Evolutionary conservation across 2,329 filamentous ascomycete genomes (phyloP).

Genomic region (Fusarium nematophilum): DNA sequence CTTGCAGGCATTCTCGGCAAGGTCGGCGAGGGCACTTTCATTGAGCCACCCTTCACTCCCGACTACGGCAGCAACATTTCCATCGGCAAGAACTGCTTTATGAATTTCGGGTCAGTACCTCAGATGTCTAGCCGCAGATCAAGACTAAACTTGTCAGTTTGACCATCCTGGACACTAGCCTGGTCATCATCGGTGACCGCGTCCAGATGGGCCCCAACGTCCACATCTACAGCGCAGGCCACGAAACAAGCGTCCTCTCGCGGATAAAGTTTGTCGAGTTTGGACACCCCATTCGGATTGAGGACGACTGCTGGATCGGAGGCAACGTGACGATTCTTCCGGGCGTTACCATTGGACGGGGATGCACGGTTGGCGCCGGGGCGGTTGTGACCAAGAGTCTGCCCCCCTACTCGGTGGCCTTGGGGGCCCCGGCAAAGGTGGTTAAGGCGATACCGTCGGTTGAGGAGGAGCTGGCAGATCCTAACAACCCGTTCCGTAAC

Average conservation of each 20-base stretch:
- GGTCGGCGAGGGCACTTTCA: conserved; percentile 55
- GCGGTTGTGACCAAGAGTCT: conserved; percentile 63
- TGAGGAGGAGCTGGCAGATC: conserved; percentile 44
- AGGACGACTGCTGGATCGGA: conserved; percentile 67
- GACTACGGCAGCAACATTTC: conserved; percentile 76
- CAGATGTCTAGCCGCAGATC: rapidly evolving
- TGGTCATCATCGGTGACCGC: conserved; percentile 75
- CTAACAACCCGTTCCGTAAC: conserved; percentile 40
- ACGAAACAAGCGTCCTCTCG: conserved; percentile 72
- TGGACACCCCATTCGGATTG: conserved; percentile 59
- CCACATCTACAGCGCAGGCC: conserved; percentile 75
- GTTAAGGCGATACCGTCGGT: conserved; percentile 59
- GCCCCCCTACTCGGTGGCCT: conserved; percentile 59
- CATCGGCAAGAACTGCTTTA: conserved; percentile 72
- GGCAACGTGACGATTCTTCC: conserved; percentile 62
- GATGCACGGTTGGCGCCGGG: conserved; percentile 62
- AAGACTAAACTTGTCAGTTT: conserved; percentile 47
- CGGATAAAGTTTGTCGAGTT: conserved; percentile 61
- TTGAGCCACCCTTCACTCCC: conserved; percentile 71
- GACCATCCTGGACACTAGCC: conserved; percentile 78
- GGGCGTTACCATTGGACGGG: conserved; percentile 64
- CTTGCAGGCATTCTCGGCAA: conserved; percentile 32
- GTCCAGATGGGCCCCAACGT: conserved; percentile 80
- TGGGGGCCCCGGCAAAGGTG: conserved; percentile 61
- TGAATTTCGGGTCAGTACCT: conserved; percentile 57